Evolutionary conservation across 1,284 basidiomycete genomes (phyloP), one percentile per base, ranked within the genome.

Genomic region (Stereum hirsutum): DNA sequence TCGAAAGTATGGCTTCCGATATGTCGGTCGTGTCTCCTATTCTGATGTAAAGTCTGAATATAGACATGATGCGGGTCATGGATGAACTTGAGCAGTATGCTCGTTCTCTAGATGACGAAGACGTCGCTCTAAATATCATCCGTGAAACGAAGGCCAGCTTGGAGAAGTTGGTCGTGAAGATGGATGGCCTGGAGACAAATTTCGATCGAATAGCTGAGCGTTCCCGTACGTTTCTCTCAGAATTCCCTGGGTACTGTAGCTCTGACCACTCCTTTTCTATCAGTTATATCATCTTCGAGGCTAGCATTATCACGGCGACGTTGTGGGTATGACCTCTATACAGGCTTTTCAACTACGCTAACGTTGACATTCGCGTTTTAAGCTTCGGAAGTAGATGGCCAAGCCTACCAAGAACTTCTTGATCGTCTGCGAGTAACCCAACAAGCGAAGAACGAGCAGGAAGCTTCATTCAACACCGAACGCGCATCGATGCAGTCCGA

Each of bases 181-280:
- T 93, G 76, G 84, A 91, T 50, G 69, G 69, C 20, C 64, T 90
- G 10, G 85, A 88, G 55, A 60, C 74, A 1, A 79, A 81, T 2
- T 89, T 92, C 54, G 89, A 91, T 52, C 73, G 78, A 46, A 80
- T 90, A 51, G 83, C 85, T 12, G 87, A 89, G 55, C 73, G 81
- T 36, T 85, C 86, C 45, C 62, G 88, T 89, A 56, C 48, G 83
- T 71, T 38, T 23, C 8, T 33, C 20, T 4, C 15, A 23, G 25
- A 19, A 24, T 2, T 2, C 19, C 7, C n/a, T 23, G 12, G 30
- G 19, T 15, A 35, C 26, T 45, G 25, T n/a, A 20, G 39, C 28
- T 31, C 41, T 44, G 24, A 49, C 37, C 34, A 12, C 8, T 23
- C 39, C 7, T 32, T 34, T 43, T 25, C 11, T n/a, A 26, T 20